phyloP scores from a whole-genome alignment of 2,329 filamentous ascomycete species.

The Sporothrix mexicana region DNA sequence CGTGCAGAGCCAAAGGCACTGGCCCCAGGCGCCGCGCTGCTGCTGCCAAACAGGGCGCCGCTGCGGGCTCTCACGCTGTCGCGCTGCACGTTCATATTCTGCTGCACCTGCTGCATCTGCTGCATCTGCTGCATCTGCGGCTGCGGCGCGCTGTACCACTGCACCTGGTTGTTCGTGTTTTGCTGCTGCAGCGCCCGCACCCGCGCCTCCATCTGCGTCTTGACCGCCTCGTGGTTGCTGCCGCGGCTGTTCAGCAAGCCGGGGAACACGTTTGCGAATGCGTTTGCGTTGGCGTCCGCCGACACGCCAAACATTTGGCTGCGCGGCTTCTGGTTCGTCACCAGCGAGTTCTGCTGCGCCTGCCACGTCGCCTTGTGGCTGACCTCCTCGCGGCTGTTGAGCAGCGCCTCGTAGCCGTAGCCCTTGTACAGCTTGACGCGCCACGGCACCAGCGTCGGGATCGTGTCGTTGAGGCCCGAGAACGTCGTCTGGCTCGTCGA shows the following conservation, averaged over 20 bases:
- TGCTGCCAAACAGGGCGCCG: neutral
- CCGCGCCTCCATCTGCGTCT: too few species aligned
- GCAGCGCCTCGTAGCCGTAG: conserved; percentile 41
- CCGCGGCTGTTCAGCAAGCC: neutral
- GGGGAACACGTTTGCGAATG: too few species aligned
- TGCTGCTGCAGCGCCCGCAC: too few species aligned
- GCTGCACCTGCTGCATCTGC: conserved; percentile 4
- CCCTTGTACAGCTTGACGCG: conserved; percentile 55
- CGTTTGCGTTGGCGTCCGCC: neutral
- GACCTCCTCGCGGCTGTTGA: conserved; percentile 50
- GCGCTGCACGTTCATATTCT: too few species aligned
- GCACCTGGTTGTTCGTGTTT: too few species aligned
- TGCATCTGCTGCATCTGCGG: conserved; percentile 28
- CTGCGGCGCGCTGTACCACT: neutral
- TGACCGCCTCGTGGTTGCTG: neutral
- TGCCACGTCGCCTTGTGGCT: conserved; percentile 44
- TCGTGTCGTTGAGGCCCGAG: conserved; percentile 59
- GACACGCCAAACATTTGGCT: conserved; percentile 46
- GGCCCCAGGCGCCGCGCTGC: neutral
- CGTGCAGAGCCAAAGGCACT: neutral
- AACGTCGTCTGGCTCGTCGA: conserved; percentile 68
- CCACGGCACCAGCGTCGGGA: conserved; percentile 64
- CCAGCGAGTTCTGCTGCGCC: conserved; percentile 39
- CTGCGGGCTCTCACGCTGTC: neutral
- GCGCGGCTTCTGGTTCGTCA: conserved; percentile 43